A percentile compares a stretch with the other conserved stretches of the same genome.
Evolutionary conservation across 2,329 filamentous ascomycete genomes (phyloP).

Genomic region (Monosporascus sp.): DNA sequence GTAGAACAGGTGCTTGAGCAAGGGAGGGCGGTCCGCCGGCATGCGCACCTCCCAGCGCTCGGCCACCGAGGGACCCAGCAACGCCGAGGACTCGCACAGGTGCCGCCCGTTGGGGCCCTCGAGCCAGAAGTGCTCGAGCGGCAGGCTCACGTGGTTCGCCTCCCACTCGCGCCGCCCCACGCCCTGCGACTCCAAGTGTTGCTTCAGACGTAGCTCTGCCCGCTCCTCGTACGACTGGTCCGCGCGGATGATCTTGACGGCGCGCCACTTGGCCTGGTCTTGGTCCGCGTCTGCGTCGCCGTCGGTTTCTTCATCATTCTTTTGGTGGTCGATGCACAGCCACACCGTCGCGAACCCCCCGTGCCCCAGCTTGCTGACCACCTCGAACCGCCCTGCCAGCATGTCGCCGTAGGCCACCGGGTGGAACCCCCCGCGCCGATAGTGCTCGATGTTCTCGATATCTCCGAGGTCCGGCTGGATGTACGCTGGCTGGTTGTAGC

Average conservation of each 20-base stretch:
- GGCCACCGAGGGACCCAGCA: slow-evolving; percentile 1
- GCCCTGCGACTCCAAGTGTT: not conserved
- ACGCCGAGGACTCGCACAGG: slow-evolving; percentile 1
- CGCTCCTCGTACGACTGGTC: not conserved
- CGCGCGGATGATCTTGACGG: not conserved
- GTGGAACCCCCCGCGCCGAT: not conserved
- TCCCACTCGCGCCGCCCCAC: not conserved
- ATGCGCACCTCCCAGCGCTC: not conserved
- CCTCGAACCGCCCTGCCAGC: not conserved
- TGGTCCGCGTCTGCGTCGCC: not conserved
- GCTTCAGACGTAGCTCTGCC: not conserved
- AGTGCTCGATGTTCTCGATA: not conserved
- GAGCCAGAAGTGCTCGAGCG: slow-evolving; percentile 5
- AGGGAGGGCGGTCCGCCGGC: not conserved
- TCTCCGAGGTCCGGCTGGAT: not conserved
- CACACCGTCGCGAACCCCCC: not conserved
- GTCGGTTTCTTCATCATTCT: not conserved
- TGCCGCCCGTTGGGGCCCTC: slow-evolving; percentile 7
- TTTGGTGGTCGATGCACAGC: not conserved
- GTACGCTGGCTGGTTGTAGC: not conserved
- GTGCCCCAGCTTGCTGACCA: not conserved
- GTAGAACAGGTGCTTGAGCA: not conserved
- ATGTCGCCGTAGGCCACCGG: not conserved
- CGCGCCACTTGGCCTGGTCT: not conserved
- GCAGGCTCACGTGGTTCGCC: slow-evolving; percentile 1